These are phyloP conservation scores for Sporisorium iseilematis-ciliati DNA, from an alignment of 1,284 basidiomycete genomes.

Conservation along the genomic window DNA sequence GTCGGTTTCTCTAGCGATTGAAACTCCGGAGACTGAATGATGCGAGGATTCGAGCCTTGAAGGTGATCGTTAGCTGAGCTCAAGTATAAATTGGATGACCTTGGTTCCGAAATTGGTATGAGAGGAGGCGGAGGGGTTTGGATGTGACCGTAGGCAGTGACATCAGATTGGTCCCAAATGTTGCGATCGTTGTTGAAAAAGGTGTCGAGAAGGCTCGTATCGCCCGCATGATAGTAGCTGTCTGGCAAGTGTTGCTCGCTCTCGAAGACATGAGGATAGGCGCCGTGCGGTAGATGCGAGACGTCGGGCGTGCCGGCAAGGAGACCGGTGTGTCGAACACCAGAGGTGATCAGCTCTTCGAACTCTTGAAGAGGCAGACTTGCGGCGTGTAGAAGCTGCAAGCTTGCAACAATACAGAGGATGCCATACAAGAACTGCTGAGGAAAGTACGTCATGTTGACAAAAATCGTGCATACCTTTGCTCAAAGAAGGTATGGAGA, in stretches of 20 bases:
- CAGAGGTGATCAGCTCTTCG: conserved; percentile 1
- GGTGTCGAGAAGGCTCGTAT: no score
- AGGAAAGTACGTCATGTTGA: not conserved
- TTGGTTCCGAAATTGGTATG: no score
- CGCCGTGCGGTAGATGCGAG: not conserved
- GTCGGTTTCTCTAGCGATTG: no score
- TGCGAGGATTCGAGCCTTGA: not conserved
- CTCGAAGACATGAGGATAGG: not conserved
- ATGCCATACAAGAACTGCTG: not conserved
- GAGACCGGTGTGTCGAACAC: not conserved
- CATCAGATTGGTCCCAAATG: no score
- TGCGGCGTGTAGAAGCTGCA: conserved; percentile 3
- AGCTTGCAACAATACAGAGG: not conserved
- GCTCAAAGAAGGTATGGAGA: not conserved
- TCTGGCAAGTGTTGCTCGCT: not conserved
- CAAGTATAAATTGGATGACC: not conserved
- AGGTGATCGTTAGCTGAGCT: not conserved
- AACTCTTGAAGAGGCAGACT: not conserved
- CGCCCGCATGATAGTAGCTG: not conserved
- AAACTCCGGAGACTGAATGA: not conserved
- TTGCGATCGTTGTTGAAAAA: not conserved
- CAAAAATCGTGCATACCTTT: no score
- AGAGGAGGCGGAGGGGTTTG: no score
- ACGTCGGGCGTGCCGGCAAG: not conserved
- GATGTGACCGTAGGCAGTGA: no score